Evolutionary conservation across 164 flowering plant species (phyloP).

Genomic region (Chimonanthus salicifolius): DNA sequence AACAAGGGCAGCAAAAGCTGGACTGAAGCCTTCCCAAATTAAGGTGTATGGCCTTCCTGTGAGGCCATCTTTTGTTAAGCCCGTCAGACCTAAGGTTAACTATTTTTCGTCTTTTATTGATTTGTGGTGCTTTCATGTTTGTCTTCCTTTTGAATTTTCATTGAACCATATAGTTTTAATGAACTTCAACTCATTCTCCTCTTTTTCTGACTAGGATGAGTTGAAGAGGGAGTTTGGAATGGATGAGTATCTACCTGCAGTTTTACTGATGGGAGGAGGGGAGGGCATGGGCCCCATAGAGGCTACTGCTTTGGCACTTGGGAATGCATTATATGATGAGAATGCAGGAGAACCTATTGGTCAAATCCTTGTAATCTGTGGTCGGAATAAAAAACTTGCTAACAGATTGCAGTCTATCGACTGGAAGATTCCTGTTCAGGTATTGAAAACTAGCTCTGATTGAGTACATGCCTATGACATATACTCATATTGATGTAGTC

Average conservation of each 20-base stretch:
- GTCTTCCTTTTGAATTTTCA: background rate
- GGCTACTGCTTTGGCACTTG: constrained; percentile 90
- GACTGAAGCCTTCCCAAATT: constrained; percentile 77
- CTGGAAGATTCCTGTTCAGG: constrained; percentile 97
- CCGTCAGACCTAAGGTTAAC: constrained; percentile 80
- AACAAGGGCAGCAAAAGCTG: constrained; percentile 85
- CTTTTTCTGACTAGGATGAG: constrained; percentile 37
- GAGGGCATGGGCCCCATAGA: constrained; percentile 99
- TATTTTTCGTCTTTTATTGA: background rate
- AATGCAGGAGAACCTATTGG: constrained; percentile 63
- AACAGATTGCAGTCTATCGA: constrained; percentile 52
- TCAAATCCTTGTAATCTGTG: constrained; percentile 89
- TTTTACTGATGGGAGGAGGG: constrained; percentile 96
- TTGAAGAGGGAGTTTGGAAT: constrained; percentile 80
- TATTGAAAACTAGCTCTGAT: constrained; percentile 15
- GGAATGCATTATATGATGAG: constrained; percentile 68
- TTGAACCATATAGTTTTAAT: background rate
- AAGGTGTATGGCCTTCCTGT: constrained; percentile 97
- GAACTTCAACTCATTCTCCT: background rate
- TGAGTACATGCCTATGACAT: background rate
- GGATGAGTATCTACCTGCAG: constrained; percentile 93
- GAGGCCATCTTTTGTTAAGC: constrained; percentile 88
- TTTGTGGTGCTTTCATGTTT: background rate
- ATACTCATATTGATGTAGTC: no score
- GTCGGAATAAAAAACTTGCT: constrained; percentile 83